Base-by-base conservation (phyloP, 371 early-diverging fungal genomes). In the Mortierella sp. region DNA sequence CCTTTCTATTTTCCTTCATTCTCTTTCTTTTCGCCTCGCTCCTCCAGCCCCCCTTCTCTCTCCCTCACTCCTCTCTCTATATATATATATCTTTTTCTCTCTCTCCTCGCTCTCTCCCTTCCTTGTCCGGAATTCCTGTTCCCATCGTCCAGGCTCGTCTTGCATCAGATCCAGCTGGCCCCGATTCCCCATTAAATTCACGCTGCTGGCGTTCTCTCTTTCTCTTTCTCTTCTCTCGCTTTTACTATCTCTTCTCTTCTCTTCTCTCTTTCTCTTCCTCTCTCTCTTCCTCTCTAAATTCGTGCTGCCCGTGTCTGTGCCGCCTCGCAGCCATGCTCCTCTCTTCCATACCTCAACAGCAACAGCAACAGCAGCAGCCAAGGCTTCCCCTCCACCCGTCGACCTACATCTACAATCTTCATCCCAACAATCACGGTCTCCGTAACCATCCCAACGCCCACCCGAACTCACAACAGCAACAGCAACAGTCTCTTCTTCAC, bases 281-380 rank as follows among this genome's bases (percentile, higher is more conserved):
- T 12, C 28, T 12, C 56, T 5, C 28, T 28, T 26, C 5, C 23
- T 25, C 28, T 55, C 55, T 15, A 7, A 50, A 2, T 50, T 50
- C 16, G n/a, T n/a, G 16, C 50, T 50, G 37, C 37, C 37, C 37
- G 37, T 37, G 37, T 37, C 37, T 37, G 37, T 37, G 37, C 9
- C 9, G 37, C 37, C 37, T 9, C 37, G 37, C 59, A 56, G 37
- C 58, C 55, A 72, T 76, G 77, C 72, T 76, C 25, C 77, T 76
- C 64, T 76, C 77, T 25, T 68, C 77, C 58, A 64, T 64, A 23
- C 76, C 67, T 52, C 76, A 53, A 29, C 74, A 75, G 61, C 75
- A 74, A 37, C 37, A 37, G 37, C 72, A 71, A 52, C 75, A 76
- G 28, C 76, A 70, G 68, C 71, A 71, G 45, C 68, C 59, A 19